These are phyloP conservation scores for Oryza glumipatula DNA, from an alignment of 176 grass and related monocot genomes.

Conservation along the genomic window DNA sequence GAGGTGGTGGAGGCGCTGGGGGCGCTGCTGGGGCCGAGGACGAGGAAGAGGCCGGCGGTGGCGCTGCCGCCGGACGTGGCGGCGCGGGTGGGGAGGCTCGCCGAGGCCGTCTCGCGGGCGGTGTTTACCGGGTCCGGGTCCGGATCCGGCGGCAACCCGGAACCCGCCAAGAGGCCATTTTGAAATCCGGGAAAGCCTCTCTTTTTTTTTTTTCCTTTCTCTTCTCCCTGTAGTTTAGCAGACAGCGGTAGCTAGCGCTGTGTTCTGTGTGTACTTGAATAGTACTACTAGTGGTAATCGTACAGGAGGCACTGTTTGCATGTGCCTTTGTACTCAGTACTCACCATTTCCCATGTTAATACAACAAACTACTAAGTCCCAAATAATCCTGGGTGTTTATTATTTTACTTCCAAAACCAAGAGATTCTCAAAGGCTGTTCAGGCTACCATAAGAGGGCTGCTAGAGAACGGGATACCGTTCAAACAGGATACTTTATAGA, in stretches of 20 bases:
- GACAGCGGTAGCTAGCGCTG: neutral
- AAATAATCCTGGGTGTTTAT: neutral
- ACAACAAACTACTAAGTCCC: neutral
- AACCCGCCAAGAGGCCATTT: conserved; percentile 31
- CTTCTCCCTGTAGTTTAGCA: neutral
- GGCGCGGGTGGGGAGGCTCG: conserved; percentile 52
- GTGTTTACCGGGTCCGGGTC: neutral
- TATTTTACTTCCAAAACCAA: neutral
- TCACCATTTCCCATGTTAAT: neutral
- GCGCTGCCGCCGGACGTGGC: conserved; percentile 71
- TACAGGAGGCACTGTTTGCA: neutral
- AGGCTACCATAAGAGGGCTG: too few relatives aligned
- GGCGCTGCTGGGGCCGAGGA: conserved; percentile 33
- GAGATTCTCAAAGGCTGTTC: neutral
- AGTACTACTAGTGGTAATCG: neutral
- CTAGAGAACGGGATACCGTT: too few relatives aligned
- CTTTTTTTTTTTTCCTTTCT: neutral
- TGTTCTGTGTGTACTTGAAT: neutral
- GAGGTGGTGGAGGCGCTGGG: conserved; percentile 73
- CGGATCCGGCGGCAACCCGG: conserved; percentile 16
- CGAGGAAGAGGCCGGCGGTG: conserved; percentile 35
- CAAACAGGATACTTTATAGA: too few relatives aligned
- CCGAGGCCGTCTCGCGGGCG: conserved; percentile 57
- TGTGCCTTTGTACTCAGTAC: neutral
- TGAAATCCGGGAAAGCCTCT: conserved; percentile 28